Evolutionary conservation across 176 grass and related monocot genomes (phyloP).

Genomic region (Aegilops bicornis): DNA sequence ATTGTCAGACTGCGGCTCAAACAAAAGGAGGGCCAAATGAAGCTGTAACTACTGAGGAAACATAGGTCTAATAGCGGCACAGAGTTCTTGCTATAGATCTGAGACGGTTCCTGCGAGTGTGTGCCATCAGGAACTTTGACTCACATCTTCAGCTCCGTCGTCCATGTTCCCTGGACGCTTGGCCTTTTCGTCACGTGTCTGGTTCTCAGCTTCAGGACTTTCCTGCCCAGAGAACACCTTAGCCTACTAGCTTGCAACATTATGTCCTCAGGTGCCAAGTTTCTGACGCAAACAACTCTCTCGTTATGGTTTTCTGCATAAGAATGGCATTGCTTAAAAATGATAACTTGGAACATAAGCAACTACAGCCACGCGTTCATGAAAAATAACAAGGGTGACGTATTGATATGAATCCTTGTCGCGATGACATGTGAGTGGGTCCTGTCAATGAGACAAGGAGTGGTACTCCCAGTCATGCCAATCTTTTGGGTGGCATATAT

Average conservation of each 20-base stretch:
- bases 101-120: not conserved
- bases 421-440: not conserved
- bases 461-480: not conserved
- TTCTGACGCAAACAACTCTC: conserved; percentile 76
- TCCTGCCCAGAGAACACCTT: conserved; percentile 77
- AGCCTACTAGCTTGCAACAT: conserved; percentile 75
- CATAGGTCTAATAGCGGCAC: not conserved
- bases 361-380: not conserved
- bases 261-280: conserved; percentile 66
- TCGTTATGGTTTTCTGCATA: conserved; percentile 80
- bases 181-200: conserved; percentile 73
- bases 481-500: not conserved
- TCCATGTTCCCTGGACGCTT: conserved; percentile 84
- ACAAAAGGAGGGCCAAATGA: not conserved
- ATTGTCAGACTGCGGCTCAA: not conserved
- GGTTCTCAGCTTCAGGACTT: conserved; percentile 86
- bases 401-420: not conserved
- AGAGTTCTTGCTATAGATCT: not conserved
- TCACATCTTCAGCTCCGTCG: conserved; percentile 81
- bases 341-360: not conserved
- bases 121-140: not conserved
- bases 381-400: not conserved
- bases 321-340: not conserved
- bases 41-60: not conserved
- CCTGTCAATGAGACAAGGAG: not conserved